These are phyloP conservation scores for Hypoxylon rubiginosum DNA, from an alignment of 2,329 filamentous ascomycete genomes.

Conservation along the genomic window DNA sequence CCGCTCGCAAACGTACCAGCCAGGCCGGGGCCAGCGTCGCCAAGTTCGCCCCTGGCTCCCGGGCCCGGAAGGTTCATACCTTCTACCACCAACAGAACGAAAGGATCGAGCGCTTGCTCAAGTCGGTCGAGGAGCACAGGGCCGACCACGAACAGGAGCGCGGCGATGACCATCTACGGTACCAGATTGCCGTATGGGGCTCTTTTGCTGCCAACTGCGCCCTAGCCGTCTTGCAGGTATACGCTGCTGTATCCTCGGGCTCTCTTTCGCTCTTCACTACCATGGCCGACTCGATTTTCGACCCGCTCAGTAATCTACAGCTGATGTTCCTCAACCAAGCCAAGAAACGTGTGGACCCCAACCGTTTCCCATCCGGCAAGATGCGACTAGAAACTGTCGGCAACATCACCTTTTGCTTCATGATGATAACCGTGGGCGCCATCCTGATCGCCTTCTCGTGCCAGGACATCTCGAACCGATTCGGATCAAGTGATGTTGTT, in stretches of 20 bases:
- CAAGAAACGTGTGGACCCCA: constrained; percentile 86
- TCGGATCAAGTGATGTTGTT: constrained; percentile 59
- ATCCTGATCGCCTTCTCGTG: constrained; percentile 92
- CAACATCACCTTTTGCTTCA: constrained; percentile 95
- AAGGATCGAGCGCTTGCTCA: constrained; percentile 91
- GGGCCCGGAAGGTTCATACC: constrained; percentile 72
- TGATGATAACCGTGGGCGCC: constrained; percentile 93
- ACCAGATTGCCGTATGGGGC: constrained; percentile 74
- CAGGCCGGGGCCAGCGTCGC: constrained; percentile 35
- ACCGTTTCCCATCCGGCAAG: constrained; percentile 91
- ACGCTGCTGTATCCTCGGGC: constrained; percentile 85
- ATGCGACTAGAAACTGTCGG: constrained; percentile 94
- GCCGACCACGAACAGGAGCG: constrained; percentile 84
- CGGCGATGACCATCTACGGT: constrained; percentile 83
- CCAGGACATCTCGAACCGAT: constrained; percentile 72
- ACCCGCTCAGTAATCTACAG: constrained; percentile 89
- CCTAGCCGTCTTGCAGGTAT: constrained; percentile 85
- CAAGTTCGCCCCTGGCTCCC: constrained; percentile 42
- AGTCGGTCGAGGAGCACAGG: constrained; percentile 91
- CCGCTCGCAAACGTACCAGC: constrained; percentile 76
- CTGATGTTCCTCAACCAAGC: constrained; percentile 90
- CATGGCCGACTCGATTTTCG: constrained; percentile 95
- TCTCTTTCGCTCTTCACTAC: constrained; percentile 98
- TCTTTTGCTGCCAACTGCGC: constrained; percentile 85
- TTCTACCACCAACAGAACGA: constrained; percentile 96